Evolutionary conservation across 73 alveolate species (phyloP).

Genomic region (Paramecium bursaria): DNA sequence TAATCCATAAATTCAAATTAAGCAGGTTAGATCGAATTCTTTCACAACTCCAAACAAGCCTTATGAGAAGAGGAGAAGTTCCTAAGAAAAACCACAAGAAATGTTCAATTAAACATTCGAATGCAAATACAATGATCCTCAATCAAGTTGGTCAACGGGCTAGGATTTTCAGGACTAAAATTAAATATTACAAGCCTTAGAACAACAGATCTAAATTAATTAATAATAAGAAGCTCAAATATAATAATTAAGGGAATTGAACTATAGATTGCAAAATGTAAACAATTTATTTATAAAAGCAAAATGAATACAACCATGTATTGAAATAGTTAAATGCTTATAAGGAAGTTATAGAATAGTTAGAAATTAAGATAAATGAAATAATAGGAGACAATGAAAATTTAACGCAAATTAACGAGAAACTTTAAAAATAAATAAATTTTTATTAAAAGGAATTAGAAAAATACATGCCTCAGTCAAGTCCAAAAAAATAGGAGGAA

Average conservation of each 20-base stretch:
- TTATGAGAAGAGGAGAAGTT: not conserved
- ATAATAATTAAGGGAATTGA: not conserved
- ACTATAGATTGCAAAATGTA: slow-evolving; percentile 14
- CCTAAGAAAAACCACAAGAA: no score
- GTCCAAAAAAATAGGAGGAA: not conserved
- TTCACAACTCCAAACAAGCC: slow-evolving; percentile 30
- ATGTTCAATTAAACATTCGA: slow-evolving; percentile 46
- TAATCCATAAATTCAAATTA: slow-evolving; percentile 4
- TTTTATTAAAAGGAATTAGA: not conserved
- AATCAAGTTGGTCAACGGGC: slow-evolving; percentile 38
- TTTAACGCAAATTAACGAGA: not conserved
- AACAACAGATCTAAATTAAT: slow-evolving; percentile 30
- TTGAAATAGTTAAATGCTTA: slow-evolving; percentile 33
- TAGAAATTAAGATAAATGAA: not conserved
- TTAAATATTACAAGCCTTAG: not conserved
- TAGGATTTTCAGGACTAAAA: slow-evolving; percentile 11
- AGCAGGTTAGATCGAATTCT: slow-evolving; percentile 28
- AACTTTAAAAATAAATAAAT: slow-evolving; percentile 2
- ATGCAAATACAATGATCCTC: not conserved
- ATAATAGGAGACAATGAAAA: slow-evolving; percentile 10
- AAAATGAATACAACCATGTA: slow-evolving; percentile 5
- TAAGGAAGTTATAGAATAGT: slow-evolving; percentile 27
- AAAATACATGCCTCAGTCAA: not conserved
- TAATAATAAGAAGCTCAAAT: slow-evolving; percentile 1
- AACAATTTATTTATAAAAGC: not conserved